A percentile compares a stretch with the other conserved stretches of the same genome.
Conservation (phyloP, 192 early-diverging fungal species). For the Backusella psychrophila region DNA sequence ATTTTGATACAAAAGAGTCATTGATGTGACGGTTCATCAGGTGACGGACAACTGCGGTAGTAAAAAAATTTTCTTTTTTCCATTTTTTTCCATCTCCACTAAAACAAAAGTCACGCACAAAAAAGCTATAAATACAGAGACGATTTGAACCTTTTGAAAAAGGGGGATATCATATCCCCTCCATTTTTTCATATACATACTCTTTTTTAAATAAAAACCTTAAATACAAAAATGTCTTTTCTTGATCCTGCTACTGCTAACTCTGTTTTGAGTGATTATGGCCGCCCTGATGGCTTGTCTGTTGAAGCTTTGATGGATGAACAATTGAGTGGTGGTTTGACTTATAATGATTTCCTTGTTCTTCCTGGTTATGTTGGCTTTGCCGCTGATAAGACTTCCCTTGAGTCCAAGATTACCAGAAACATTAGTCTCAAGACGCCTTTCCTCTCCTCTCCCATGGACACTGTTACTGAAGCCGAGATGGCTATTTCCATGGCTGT, state of each 20-base stretch:
- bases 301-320: conserved; percentile 84
- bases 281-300: conserved; percentile 75
- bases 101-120: neutral
- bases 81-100: neutral
- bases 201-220: conserved; percentile 5
- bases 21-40: conserved; percentile 3
- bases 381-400: conserved; percentile 74
- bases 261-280: conserved; percentile 22
- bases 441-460: conserved; percentile 95
- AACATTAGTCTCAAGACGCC: conserved; percentile 91
- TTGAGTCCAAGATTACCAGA: conserved; percentile 89
- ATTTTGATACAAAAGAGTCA: neutral
- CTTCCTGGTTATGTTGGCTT: conserved; percentile 96
- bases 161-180: conserved; percentile 5
- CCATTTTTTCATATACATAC: conserved; percentile 5
- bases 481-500: conserved; percentile 98
- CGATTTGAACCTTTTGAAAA: neutral
- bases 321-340: conserved; percentile 80
- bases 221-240: neutral
- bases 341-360: conserved; percentile 98
- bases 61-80: neutral
- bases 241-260: conserved; percentile 6
- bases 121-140: conserved; percentile 1
- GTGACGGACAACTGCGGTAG: neutral
- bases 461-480: conserved; percentile 95